phyloP scores from a whole-genome alignment of 2,329 filamentous ascomycete genomes.

The Fusarium bulbicola region DNA sequence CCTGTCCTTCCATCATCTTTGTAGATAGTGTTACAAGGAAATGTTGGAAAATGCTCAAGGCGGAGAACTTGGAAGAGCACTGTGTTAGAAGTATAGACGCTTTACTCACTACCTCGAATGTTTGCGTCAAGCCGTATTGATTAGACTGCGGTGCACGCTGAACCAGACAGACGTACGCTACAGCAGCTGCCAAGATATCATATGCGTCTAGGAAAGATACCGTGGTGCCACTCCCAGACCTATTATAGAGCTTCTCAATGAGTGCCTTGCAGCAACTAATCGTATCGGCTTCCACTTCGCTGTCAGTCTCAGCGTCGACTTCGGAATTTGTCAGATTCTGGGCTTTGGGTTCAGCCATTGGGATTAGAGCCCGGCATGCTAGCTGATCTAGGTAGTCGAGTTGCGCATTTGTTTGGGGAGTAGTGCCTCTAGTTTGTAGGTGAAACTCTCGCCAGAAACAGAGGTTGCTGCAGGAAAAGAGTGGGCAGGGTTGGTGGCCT shows the following conservation, averaged over 20 bases:
- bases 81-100: slow-evolving; percentile 11
- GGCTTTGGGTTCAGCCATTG: neutral
- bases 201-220: slow-evolving; percentile 25
- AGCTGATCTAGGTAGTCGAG: slow-evolving; percentile 2
- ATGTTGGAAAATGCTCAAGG: slow-evolving; percentile 5
- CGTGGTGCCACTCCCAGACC: neutral
- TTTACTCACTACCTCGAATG: slow-evolving; percentile 20
- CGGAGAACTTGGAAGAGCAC: slow-evolving; percentile 12
- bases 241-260: slow-evolving; percentile 7
- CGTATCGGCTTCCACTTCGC: neutral
- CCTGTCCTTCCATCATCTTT: slow-evolving; percentile 5
- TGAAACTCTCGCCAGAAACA: slow-evolving; percentile 24
- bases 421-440: neutral
- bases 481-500: too few relatives aligned
- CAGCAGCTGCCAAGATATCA: slow-evolving; percentile 13
- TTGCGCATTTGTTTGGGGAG: neutral
- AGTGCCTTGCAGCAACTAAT: slow-evolving; percentile 7
- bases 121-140: slow-evolving; percentile 8
- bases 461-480: slow-evolving; percentile 15
- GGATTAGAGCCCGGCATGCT: slow-evolving; percentile 1
- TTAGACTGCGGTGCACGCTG: neutral
- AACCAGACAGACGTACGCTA: neutral
- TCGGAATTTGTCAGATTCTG: neutral
- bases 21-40: slow-evolving; percentile 13
- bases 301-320: neutral